phyloP scores from a whole-genome alignment of 31 red algal species.

The Endocladia muricata region DNA sequence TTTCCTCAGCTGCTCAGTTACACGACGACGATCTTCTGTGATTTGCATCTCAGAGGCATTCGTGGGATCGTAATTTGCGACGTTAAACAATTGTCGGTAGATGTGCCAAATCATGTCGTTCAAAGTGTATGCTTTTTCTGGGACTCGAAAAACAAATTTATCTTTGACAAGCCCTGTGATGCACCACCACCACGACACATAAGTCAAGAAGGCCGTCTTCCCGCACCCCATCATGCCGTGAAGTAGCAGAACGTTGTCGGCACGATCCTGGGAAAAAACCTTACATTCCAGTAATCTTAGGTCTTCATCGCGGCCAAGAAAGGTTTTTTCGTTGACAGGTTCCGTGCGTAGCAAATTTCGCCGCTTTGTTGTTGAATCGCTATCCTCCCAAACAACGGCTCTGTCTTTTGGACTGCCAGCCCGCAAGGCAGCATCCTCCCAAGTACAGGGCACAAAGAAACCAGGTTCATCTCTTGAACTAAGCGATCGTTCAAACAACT shows the following conservation, averaged over 20 bases:
- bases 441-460: slow-evolving; percentile 15
- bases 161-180: slow-evolving; percentile 22
- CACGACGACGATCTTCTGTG: slow-evolving; percentile 23
- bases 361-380: not conserved
- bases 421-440: slow-evolving; percentile 15
- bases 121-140: slow-evolving; percentile 11
- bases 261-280: slow-evolving; percentile 26
- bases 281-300: slow-evolving; percentile 11
- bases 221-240: slow-evolving; percentile 27
- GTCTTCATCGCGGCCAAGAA: slow-evolving; percentile 13
- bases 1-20: slow-evolving; percentile 16
- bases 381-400: slow-evolving; percentile 12
- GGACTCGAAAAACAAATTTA: slow-evolving; percentile 28
- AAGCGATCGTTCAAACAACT: slow-evolving; percentile 9
- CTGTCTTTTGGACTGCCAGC: slow-evolving; percentile 6
- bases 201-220: slow-evolving; percentile 29
- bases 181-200: slow-evolving; percentile 42
- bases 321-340: slow-evolving; percentile 9
- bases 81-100: slow-evolving; percentile 28
- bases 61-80: slow-evolving; percentile 20
- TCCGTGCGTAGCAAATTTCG: slow-evolving; percentile 15
- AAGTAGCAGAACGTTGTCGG: slow-evolving; percentile 17
- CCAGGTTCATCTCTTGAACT: not conserved
- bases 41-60: not conserved
- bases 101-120: slow-evolving; percentile 39